Base-by-base conservation (phyloP, 73 alveolate species). In the Tetrahymena borealis region DNA sequence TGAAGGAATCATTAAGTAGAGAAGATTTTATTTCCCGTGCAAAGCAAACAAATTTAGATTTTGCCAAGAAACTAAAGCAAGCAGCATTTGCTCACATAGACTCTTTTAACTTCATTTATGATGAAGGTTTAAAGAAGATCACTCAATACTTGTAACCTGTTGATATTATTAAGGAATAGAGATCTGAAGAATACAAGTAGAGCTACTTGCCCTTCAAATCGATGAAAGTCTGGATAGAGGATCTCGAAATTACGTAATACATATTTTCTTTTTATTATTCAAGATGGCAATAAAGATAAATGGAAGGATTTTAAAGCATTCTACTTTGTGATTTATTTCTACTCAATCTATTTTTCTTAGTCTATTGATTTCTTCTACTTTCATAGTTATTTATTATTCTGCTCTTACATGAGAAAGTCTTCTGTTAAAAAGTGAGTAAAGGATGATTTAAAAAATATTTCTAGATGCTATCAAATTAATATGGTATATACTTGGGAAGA, bases 51-150 rank as follows among this genome's bases (percentile, higher is more conserved):
- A 60, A 60, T 60, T 60, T 60, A 60, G 85, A 60, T 60, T 60
- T 60, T 60, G 7, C 85, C 20, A 79, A 93, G 40, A 85, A 93
- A 90, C 91, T 93, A 31, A 93, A 90, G 90, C 79, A 78, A 31
- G 95, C 95, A 18, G 95, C 95, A 24, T 36, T 39, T 38, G 93
- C 90, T 85, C 99, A 98, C 95, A 98, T 98, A 85, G 99, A 98
- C 79, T 96, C 99, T 36, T 98, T 98, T 94, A 97, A 98, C 95
- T 98, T 96, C 92, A 98, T 99, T 40, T 95, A 98, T 97, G 95
- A 97, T 33, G 97, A 92, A 91, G 97, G 99, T 32, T 92, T 98
- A 38, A 94, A 95, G 78, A 97, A 97, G 78, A 96, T 98, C 38
- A 97, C 99, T 92, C 94, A 97, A 95, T 93, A 98, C 95, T 94